Evolutionary conservation across 176 grass and related monocot genomes (phyloP).

Genomic region (Juncus effusus): DNA sequence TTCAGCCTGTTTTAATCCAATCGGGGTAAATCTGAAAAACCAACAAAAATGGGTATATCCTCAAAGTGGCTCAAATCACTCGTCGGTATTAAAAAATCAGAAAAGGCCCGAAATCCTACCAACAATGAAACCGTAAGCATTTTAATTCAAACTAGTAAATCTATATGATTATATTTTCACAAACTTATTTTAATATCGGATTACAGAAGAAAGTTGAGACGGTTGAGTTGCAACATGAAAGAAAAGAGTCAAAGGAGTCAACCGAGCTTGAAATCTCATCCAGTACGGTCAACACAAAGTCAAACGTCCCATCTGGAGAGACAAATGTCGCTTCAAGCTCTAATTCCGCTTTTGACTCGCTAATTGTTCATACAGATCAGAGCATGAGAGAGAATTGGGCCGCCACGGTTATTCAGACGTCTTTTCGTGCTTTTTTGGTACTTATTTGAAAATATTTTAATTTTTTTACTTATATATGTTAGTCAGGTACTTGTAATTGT

Average conservation of each 20-base stretch:
- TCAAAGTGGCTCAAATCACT: conserved; percentile 78
- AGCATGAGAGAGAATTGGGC: conserved; percentile 52
- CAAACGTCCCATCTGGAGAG: too few species aligned
- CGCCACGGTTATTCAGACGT: conserved; percentile 78
- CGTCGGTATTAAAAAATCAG: conserved; percentile 66
- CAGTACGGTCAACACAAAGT: too few species aligned
- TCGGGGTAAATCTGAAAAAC: background rate
- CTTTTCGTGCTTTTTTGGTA: conserved; percentile 89
- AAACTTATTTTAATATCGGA: background rate
- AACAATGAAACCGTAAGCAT: conserved; percentile 39
- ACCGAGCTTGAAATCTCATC: too few species aligned
- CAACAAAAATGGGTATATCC: conserved; percentile 58
- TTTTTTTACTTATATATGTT: background rate
- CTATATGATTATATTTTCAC: conserved; percentile 1
- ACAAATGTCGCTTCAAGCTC: conserved; percentile 29
- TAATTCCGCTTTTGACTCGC: conserved; percentile 23
- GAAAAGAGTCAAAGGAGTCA: conserved; percentile 26
- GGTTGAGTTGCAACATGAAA: conserved; percentile 32
- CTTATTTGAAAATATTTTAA: background rate
- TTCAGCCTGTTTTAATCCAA: conserved; percentile 23
- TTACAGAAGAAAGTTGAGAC: conserved; percentile 34
- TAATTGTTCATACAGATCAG: conserved; percentile 34
- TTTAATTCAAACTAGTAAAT: conserved; percentile 2
- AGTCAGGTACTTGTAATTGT: conserved; percentile 5
- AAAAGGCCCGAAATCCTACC: conserved; percentile 37